Percentiles rank a stretch among this genome's conserved stretches.
Evolutionary conservation across 768 basidiomycete genomes (phyloP).

Genomic region (Leccinum aurantiacum): DNA sequence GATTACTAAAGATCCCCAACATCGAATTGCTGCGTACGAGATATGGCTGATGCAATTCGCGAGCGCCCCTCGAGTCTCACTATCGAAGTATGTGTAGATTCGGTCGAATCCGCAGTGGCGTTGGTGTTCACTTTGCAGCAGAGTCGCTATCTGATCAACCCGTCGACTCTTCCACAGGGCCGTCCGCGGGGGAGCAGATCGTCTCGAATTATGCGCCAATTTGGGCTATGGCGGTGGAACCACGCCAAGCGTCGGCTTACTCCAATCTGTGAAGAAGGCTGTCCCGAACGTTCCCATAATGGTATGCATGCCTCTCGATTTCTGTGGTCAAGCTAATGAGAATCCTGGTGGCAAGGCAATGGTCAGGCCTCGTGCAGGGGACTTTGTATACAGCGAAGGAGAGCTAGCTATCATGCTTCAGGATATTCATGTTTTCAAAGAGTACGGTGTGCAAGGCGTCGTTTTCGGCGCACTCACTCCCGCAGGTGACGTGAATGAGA

Average conservation of each 20-base stretch:
- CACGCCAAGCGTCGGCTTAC: constrained; percentile 77
- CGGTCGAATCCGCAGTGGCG: constrained; percentile 68
- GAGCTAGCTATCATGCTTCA: constrained; percentile 75
- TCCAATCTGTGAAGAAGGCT: constrained; percentile 53
- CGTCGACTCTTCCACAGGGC: constrained; percentile 46
- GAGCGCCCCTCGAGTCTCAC: constrained; percentile 9
- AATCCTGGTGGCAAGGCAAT: constrained; percentile 51
- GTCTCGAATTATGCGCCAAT: constrained; percentile 76
- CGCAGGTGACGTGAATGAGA: constrained; percentile 60
- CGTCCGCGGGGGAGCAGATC: constrained; percentile 65
- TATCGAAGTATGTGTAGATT: constrained; percentile 76
- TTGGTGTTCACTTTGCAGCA: constrained; percentile 33
- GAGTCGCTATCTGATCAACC: constrained; percentile 4
- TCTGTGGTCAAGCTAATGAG: neutral
- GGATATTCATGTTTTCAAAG: constrained; percentile 65
- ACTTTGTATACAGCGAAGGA: constrained; percentile 67
- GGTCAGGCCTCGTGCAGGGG: constrained; percentile 77
- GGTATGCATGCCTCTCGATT: constrained; percentile 47
- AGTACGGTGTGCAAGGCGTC: constrained; percentile 58
- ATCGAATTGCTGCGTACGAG: neutral
- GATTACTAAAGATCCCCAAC: neutral
- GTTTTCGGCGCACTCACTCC: constrained; percentile 63
- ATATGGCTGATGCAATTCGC: neutral
- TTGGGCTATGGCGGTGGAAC: constrained; percentile 75
- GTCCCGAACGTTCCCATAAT: constrained; percentile 60